Base-by-base conservation (phyloP, 305 asterid genomes). In the Striga hermonthica region DNA sequence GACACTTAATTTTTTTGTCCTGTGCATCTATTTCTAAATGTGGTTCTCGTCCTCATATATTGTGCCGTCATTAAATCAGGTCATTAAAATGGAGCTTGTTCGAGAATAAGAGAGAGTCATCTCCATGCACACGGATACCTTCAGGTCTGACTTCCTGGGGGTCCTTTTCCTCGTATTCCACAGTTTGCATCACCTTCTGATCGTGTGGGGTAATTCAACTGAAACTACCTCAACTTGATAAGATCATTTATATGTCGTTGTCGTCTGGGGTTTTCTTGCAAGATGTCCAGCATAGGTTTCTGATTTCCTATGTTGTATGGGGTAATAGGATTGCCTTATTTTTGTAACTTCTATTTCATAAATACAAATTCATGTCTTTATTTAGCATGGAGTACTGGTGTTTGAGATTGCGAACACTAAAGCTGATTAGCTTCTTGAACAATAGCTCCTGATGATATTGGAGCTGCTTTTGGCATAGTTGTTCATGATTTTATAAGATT, bases 21-120 rank as follows among this genome's bases (percentile, higher is more conserved):
- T 63, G 49, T 69, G 75, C 78, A 60, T 62, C 47, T 22, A 12
- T 34, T 73, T 60, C 57, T 60, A 59, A 63, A 50, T 57, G 72
- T 44, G 50, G 65, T 62, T 66, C 63, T 72, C 65, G 41, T 64
- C 76, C 68, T 76, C 78, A 65, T 71, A 65, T 68, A 37, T 50
- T 58, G 34, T 13, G 12, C 15, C 67, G 49, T 62, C 53, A 71
- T 74, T 71, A 59, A 57, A 72, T 62, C 78, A 93, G 99, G 80
- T 95, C 95, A 61, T 76, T 93, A 82, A 81, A 64, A 56, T 93
- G 84, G 96, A 93, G 75, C 78, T 93, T 71, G 86, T 96, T 66
- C 96, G 97, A 72, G 96, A 88, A 82, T 97, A 93, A 80, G 99
- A 93, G 83, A 84, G 90, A 69, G 79, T 90, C 40, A 65, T 90